Percentiles rank a stretch among this genome's conserved stretches.
Conservation (phyloP, 2,329 filamentous ascomycete species). For the Arachnomyces sp. region DNA sequence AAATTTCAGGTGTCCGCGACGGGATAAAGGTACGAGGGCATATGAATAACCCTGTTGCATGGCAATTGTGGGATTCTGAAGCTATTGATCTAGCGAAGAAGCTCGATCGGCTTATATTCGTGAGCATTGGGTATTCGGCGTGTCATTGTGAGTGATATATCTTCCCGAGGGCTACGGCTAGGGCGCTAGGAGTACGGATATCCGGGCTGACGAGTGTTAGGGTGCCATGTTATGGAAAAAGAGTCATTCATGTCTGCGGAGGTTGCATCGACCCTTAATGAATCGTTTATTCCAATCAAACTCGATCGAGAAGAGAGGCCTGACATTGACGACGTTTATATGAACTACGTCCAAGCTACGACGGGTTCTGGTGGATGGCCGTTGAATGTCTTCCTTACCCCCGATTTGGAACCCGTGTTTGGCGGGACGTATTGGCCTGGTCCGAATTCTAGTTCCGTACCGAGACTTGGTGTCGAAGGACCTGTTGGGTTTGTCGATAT, state of each 20-base stretch:
- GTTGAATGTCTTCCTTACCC: constrained; percentile 91
- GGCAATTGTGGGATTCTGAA: constrained; percentile 80
- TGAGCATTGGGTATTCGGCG: constrained; percentile 90
- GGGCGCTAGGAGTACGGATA: background rate
- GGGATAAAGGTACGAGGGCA: constrained; percentile 56
- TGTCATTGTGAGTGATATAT: constrained; percentile 68
- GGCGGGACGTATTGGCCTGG: constrained; percentile 95
- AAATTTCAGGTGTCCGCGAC: background rate
- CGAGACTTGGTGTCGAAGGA: constrained; percentile 38
- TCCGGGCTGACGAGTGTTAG: constrained; percentile 34
- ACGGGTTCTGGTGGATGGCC: constrained; percentile 90
- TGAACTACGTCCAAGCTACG: constrained; percentile 95
- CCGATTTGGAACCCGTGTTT: constrained; percentile 86
- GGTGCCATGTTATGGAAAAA: constrained; percentile 82
- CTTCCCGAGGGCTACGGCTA: background rate
- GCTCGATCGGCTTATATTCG: constrained; percentile 81
- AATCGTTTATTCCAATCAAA: constrained; percentile 81
- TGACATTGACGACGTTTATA: constrained; percentile 91
- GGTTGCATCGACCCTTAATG: constrained; percentile 74
- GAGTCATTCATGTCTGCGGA: constrained; percentile 82
- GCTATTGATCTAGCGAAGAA: constrained; percentile 66
- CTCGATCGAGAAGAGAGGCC: constrained; percentile 90
- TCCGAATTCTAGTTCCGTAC: constrained; percentile 50
- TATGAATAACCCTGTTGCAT: constrained; percentile 73
- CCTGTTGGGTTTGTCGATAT: constrained; percentile 76